Evolutionary conservation across 225 moss, liverwort and hornwort species (phyloP).

Genomic region (Sphagnum contortum): DNA sequence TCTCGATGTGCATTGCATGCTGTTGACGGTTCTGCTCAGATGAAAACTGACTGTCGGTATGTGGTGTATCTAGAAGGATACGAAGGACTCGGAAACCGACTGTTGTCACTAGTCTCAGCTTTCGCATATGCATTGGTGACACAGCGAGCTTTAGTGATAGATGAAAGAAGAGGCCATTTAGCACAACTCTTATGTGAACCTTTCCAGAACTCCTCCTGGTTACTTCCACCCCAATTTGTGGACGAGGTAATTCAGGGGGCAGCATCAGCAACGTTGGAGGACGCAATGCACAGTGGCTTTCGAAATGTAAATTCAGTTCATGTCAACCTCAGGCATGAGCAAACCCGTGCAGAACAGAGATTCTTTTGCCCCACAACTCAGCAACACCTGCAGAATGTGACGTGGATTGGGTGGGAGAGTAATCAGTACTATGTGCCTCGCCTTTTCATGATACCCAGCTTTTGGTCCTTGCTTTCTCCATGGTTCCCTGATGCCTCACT

Average conservation of each 20-base stretch:
- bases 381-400: slow-evolving; percentile 25
- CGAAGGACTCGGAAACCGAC: slow-evolving; percentile 73
- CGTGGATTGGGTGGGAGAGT: slow-evolving; percentile 66
- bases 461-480: slow-evolving; percentile 34
- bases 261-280: slow-evolving; percentile 16
- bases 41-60: slow-evolving; percentile 30
- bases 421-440: slow-evolving; percentile 83
- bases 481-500: slow-evolving; percentile 67
- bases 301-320: slow-evolving; percentile 13
- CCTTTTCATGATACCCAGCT: slow-evolving; percentile 47
- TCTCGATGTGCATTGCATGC: slow-evolving; percentile 20
- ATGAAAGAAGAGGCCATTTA: slow-evolving; percentile 33
- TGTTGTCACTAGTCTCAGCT: slow-evolving; percentile 59
- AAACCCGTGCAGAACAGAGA: slow-evolving; percentile 19
- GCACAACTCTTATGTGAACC: slow-evolving; percentile 62
- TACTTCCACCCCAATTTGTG: slow-evolving; percentile 34
- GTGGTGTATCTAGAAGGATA: slow-evolving; percentile 55
- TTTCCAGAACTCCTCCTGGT: slow-evolving; percentile 48
- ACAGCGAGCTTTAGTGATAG: slow-evolving; percentile 47
- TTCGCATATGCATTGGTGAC: slow-evolving; percentile 61
- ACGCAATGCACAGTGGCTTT: slow-evolving; percentile 11
- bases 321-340: slow-evolving; percentile 45
- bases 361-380: slow-evolving; percentile 50
- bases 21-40: slow-evolving; percentile 17
- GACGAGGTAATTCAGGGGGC: slow-evolving; percentile 6